Evolutionary conservation across 768 basidiomycete genomes (phyloP).

Genomic region (Suillus subluteus): DNA sequence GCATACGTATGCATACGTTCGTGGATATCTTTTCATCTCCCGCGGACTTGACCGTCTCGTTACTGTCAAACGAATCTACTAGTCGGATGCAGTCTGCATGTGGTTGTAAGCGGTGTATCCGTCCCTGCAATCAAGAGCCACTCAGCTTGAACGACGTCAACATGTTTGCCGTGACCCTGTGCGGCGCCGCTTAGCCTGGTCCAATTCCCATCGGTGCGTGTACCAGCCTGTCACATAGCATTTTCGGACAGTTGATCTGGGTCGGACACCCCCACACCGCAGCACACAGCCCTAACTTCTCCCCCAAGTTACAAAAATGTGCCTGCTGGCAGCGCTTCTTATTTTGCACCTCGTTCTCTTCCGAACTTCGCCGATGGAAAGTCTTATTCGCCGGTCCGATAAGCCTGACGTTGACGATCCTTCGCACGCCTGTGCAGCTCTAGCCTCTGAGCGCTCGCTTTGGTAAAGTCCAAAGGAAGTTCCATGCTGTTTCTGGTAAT

Average conservation of each 20-base stretch:
- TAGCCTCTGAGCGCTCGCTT: background rate
- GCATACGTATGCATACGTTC: background rate
- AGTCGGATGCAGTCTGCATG: slow-evolving; percentile 12
- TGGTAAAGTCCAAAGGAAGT: background rate
- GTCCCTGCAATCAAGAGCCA: slow-evolving; percentile 15
- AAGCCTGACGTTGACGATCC: slow-evolving; percentile 16
- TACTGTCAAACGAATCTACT: slow-evolving; percentile 11
- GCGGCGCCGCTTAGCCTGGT: background rate
- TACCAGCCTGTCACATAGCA: background rate
- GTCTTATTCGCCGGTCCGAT: slow-evolving; percentile 13
- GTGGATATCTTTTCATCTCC: slow-evolving; percentile 6
- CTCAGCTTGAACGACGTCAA: slow-evolving; percentile 7
- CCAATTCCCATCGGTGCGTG: slow-evolving; percentile 4
- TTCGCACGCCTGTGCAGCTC: background rate
- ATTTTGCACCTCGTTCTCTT: background rate
- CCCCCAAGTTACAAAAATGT: slow-evolving; percentile 3
- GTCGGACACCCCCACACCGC: background rate
- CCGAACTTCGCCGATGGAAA: background rate
- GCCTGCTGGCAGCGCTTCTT: slow-evolving; percentile 3
- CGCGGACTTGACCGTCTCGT: slow-evolving; percentile 14
- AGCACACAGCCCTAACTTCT: slow-evolving; percentile 4
- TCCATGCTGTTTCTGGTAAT: background rate
- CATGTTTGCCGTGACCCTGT: slow-evolving; percentile 12
- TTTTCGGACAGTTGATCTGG: background rate
- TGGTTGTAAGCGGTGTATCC: slow-evolving; percentile 10